These are phyloP conservation scores for Bothriochloa decipiens DNA, from an alignment of 176 grass and related monocot species.

Conservation along the genomic window DNA sequence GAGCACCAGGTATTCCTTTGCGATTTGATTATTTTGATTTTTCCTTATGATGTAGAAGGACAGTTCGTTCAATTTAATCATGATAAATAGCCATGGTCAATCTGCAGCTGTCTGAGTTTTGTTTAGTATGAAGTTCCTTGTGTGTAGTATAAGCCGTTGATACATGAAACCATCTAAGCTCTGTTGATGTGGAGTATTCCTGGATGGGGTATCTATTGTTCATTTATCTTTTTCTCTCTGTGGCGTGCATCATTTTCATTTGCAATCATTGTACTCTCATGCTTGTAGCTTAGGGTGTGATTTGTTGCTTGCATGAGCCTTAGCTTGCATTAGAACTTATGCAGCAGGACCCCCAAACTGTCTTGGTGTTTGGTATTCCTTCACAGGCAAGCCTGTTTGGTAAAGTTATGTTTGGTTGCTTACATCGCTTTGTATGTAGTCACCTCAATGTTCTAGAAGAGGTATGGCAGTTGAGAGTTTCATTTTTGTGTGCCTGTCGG, in stretches of 20 bases:
- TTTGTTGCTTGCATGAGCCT: not conserved
- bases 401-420: not conserved
- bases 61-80: not conserved
- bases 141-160: not conserved
- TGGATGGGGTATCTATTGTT: slow-evolving; percentile 15
- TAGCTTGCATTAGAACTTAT: not conserved
- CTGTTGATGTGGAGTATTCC: not conserved
- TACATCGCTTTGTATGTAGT: not conserved
- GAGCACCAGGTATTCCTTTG: slow-evolving; percentile 81
- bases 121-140: not conserved
- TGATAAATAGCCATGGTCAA: not conserved
- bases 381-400: not conserved
- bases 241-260: not conserved
- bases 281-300: not conserved
- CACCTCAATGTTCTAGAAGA: not conserved
- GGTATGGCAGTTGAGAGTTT: not conserved
- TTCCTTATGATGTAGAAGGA: not conserved
- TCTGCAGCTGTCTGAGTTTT: slow-evolving; percentile 5
- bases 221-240: slow-evolving; percentile 10
- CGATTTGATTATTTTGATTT: slow-evolving; percentile 13
- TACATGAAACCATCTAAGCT: not conserved
- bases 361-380: not conserved
- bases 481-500: not conserved
- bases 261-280: not conserved
- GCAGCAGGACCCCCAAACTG: not conserved